Percentiles rank a stretch among this genome's conserved stretches.
Conservation (phyloP, 768 basidiomycete genomes). For the Exidia glandulosa region DNA sequence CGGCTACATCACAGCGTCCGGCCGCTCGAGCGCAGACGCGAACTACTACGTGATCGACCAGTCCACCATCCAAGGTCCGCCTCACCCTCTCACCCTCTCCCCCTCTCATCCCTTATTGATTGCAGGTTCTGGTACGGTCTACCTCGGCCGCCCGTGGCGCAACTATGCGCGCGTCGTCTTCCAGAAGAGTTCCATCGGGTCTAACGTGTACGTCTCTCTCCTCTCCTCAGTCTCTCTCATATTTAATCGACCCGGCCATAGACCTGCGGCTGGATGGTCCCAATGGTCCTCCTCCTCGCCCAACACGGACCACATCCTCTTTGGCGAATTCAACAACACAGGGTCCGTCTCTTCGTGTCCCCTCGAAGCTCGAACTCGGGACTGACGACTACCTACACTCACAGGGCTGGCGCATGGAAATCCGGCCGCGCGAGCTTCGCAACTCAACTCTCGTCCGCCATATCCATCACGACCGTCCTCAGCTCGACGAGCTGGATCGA, state of each 20-base stretch:
- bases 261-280: conserved; percentile 15
- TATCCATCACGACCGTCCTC: background rate
- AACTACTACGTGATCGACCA: conserved; percentile 36
- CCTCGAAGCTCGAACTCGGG: background rate
- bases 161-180: conserved; percentile 16
- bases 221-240: background rate
- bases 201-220: conserved; percentile 12
- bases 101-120: no score
- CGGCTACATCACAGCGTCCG: conserved; percentile 39
- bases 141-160: conserved; percentile 18
- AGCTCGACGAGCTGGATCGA: background rate
- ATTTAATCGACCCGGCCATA: conserved; percentile 1
- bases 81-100: no score
- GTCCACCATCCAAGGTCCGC: conserved; percentile 7
- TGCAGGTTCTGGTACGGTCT: conserved; percentile 14
- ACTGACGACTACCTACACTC: no score
- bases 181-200: conserved; percentile 14
- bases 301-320: conserved; percentile 19
- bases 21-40: conserved; percentile 23
- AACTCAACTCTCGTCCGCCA: conserved; percentile 11
- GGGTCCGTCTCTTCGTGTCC: conserved; percentile 12
- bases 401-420: conserved; percentile 8
- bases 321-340: conserved; percentile 20
- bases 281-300: conserved; percentile 15
- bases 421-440: conserved; percentile 16